Evolutionary conservation across 306 rosid genomes (phyloP).

Genomic region (Begonia peltatifolia): DNA sequence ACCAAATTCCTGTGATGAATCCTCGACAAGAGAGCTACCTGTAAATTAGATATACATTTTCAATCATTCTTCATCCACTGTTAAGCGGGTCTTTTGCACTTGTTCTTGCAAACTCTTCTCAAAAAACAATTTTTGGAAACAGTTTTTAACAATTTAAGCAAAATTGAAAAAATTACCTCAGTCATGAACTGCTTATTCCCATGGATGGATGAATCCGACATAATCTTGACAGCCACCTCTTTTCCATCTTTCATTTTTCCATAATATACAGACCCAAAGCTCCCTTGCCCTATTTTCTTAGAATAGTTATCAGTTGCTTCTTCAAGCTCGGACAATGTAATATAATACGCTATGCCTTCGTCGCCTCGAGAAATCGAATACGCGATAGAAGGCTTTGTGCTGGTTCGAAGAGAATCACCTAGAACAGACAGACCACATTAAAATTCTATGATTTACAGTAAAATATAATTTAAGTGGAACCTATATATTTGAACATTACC

Average conservation of each 20-base stretch:
- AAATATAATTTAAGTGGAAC: neutral
- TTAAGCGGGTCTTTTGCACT: too few relatives aligned
- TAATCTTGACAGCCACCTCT: constrained; percentile 92
- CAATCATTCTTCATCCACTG: neutral
- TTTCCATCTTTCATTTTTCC: constrained; percentile 95
- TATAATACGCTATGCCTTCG: constrained; percentile 72
- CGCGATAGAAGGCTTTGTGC: constrained; percentile 45
- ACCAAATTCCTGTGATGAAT: constrained; percentile 98
- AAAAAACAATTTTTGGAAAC: neutral
- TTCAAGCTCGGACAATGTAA: constrained; percentile 54
- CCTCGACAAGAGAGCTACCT: constrained; percentile 90
- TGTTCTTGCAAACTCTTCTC: neutral
- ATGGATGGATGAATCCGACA: constrained; percentile 67
- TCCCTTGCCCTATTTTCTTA: constrained; percentile 80
- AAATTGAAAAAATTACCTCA: constrained; percentile 34
- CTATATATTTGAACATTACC: constrained; percentile 20
- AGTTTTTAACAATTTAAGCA: neutral
- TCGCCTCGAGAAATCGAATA: constrained; percentile 56
- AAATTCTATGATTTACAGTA: neutral
- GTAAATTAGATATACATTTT: constrained; percentile 16
- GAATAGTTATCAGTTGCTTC: constrained; percentile 64
- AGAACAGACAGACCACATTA: constrained; percentile 6
- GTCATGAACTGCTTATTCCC: constrained; percentile 77
- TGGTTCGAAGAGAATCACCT: constrained; percentile 49
- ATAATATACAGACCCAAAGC: constrained; percentile 90